Conservation (phyloP, 345 rosid genomes). For the Eucalyptus victrix region DNA sequence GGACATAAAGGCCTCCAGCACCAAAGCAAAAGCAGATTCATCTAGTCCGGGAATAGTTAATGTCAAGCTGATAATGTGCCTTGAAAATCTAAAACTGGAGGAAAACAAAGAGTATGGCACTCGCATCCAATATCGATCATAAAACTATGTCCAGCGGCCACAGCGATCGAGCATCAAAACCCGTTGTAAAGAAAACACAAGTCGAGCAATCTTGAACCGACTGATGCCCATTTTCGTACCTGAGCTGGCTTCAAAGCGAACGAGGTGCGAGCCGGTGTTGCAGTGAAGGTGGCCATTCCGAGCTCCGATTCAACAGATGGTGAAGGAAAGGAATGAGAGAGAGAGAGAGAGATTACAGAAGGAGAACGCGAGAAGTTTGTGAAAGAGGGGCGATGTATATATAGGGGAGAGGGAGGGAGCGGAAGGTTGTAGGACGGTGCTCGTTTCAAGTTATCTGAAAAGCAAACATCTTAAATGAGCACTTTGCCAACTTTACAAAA, state of each 20-base stretch:
- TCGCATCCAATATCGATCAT: background rate
- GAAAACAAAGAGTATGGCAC: background rate
- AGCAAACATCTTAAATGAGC: background rate
- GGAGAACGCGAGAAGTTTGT: background rate
- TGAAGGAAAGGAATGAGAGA: background rate
- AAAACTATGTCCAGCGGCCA: background rate
- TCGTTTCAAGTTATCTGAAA: background rate
- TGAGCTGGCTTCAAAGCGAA: background rate
- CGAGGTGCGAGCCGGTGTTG: background rate
- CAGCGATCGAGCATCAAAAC: background rate
- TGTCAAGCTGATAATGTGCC: background rate
- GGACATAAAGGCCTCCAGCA: background rate
- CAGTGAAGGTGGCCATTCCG: background rate
- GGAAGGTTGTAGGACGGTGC: background rate
- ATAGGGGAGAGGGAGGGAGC: background rate
- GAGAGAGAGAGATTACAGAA: background rate
- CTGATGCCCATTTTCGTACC: background rate
- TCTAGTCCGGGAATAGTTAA: background rate
- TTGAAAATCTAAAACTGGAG: background rate
- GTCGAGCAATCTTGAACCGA: background rate
- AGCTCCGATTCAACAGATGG: background rate
- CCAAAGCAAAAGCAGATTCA: background rate
- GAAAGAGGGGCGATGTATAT: background rate
- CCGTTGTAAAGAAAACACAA: background rate
- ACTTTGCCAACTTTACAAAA: background rate